Evolutionary conservation across 2,329 filamentous ascomycete species (phyloP).

Genomic region (Dothistroma pini): DNA sequence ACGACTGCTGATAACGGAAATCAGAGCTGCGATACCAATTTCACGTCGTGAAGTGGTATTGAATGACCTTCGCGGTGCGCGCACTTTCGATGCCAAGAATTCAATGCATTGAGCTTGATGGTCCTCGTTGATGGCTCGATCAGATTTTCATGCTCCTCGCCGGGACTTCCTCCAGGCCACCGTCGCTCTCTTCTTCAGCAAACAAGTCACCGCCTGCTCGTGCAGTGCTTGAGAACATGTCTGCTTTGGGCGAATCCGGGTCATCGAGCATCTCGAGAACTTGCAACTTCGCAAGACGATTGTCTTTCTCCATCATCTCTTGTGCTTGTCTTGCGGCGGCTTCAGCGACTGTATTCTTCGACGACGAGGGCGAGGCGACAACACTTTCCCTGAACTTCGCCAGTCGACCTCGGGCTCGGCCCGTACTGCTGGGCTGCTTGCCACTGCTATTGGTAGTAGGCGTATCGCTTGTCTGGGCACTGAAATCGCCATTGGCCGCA

Average conservation of each 20-base stretch:
- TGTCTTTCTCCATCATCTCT: conserved; percentile 30
- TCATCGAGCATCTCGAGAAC: conserved; percentile 31
- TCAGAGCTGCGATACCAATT: not conserved
- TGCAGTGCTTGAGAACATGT: conserved; percentile 9
- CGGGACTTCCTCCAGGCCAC: conserved; percentile 21
- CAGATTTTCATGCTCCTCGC: conserved; percentile 9
- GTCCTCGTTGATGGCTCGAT: not conserved
- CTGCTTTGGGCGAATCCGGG: conserved; percentile 4
- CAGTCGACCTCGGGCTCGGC: conserved; percentile 15
- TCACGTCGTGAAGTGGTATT: not conserved
- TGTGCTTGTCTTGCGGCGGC: conserved; percentile 10
- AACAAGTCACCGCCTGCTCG: conserved; percentile 14
- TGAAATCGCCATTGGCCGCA: conserved; percentile 36
- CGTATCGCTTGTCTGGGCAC: not conserved
- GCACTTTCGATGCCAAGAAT: not conserved
- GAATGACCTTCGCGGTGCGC: conserved; percentile 4
- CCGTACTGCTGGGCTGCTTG: conserved; percentile 5
- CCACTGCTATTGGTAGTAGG: conserved; percentile 1
- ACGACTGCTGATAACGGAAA: not conserved
- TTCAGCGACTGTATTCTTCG: conserved; percentile 6
- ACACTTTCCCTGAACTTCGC: conserved; percentile 1
- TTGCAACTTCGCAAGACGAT: conserved; percentile 36
- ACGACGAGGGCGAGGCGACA: not conserved
- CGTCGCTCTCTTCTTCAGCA: conserved; percentile 19
- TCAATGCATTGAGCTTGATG: not conserved